These are phyloP conservation scores for Glomus cerebriforme DNA, from an alignment of 192 early-diverging fungal species.

Conservation along the genomic window DNA sequence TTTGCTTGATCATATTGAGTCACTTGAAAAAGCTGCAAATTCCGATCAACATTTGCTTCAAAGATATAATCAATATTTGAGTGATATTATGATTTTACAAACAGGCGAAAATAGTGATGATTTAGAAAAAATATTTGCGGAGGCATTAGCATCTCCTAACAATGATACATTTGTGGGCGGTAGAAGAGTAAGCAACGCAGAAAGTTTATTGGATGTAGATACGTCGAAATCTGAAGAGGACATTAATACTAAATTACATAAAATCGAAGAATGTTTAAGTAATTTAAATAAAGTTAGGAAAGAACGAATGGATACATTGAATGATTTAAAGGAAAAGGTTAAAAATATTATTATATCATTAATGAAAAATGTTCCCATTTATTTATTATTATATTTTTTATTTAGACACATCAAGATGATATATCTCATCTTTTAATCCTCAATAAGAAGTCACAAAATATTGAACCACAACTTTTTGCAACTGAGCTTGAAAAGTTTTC, in stretches of 20 bases:
- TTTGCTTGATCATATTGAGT: constrained; percentile 68
- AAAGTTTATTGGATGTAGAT: constrained; percentile 59
- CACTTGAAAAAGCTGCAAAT: constrained; percentile 73
- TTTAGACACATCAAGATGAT: constrained; percentile 81
- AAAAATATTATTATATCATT: neutral
- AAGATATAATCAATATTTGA: constrained; percentile 45
- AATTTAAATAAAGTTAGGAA: constrained; percentile 69
- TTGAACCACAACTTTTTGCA: constrained; percentile 86
- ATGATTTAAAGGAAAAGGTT: constrained; percentile 80
- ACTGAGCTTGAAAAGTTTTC: constrained; percentile 91
- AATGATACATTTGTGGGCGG: constrained; percentile 35
- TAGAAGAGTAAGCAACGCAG: constrained; percentile 35
- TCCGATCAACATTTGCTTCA: constrained; percentile 58
- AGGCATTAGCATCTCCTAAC: constrained; percentile 34
- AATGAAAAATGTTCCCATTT: neutral
- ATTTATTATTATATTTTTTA: neutral
- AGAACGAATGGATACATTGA: constrained; percentile 66
- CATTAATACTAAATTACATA: constrained; percentile 55
- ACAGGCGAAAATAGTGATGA: constrained; percentile 43
- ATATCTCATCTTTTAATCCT: constrained; percentile 78
- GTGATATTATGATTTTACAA: constrained; percentile 50
- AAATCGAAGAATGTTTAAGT: constrained; percentile 64
- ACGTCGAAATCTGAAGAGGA: constrained; percentile 42
- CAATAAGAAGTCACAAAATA: constrained; percentile 73
- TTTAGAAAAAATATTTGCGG: constrained; percentile 49